A percentile compares a stretch with the other conserved stretches of the same genome.
These are phyloP conservation scores for Asterella californica DNA, from an alignment of 225 moss, liverwort and hornwort species.

Conservation along the genomic window DNA sequence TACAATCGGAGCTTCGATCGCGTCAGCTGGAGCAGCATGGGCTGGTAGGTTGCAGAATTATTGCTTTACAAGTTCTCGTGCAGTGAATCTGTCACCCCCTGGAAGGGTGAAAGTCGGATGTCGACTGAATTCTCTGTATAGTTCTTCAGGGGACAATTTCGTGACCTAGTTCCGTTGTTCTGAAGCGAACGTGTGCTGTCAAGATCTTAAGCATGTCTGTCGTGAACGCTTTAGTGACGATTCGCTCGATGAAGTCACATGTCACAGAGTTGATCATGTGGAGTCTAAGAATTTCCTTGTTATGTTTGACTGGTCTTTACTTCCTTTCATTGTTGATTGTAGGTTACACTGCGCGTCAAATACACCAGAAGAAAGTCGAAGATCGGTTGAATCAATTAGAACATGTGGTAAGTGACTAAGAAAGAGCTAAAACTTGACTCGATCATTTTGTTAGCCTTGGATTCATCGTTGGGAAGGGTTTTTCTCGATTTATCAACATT, in stretches of 20 bases:
- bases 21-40: slow-evolving; percentile 56
- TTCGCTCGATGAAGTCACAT: too few species aligned
- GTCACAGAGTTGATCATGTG: too few species aligned
- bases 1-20: slow-evolving; percentile 46
- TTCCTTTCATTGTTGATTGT: background rate
- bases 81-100: background rate
- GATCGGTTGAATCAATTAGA: slow-evolving; percentile 73
- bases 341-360: slow-evolving; percentile 80
- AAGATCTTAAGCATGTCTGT: background rate
- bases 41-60: slow-evolving; percentile 29
- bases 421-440: background rate
- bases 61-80: background rate
- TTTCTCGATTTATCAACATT: too few species aligned
- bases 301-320: background rate
- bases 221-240: too few species aligned
- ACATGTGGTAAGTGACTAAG: slow-evolving; percentile 53
- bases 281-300: too few species aligned
- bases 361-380: slow-evolving; percentile 83
- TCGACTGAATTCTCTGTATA: background rate
- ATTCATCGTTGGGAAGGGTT: too few species aligned
- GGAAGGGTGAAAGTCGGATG: background rate
- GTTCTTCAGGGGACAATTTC: background rate
- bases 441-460: background rate
- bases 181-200: too few species aligned
- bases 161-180: background rate